phyloP scores from a whole-genome alignment of 2,329 filamentous ascomycete species.

The Aulographum hederae region DNA sequence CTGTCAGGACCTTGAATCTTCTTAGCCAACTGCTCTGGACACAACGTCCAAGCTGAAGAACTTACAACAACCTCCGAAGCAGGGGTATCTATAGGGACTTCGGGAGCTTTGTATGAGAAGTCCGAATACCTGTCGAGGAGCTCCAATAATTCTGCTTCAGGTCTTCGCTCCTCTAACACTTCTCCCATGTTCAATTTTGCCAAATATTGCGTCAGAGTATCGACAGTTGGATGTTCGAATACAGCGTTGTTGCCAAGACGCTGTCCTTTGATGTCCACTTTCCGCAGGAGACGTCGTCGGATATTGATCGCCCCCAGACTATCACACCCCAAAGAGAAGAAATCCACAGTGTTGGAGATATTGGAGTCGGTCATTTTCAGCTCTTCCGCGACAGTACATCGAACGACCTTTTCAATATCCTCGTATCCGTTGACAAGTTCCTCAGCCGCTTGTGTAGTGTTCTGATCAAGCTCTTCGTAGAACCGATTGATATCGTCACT shows the following conservation, averaged over 20 bases:
- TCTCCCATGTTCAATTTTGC: constrained; percentile 22
- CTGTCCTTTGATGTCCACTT: constrained; percentile 29
- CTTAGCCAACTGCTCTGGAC: constrained; percentile 1
- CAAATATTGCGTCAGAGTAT: constrained; percentile 26
- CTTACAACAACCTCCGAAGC: too few relatives aligned
- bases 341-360: constrained; percentile 27
- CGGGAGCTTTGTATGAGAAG: too few relatives aligned
- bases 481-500: constrained; percentile 26
- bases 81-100: too few relatives aligned
- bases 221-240: constrained; percentile 36
- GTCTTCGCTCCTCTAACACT: constrained; percentile 13
- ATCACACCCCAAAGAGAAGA: constrained; percentile 40
- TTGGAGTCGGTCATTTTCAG: constrained; percentile 6
- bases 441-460: constrained; percentile 2
- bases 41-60: too few relatives aligned
- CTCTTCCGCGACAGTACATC: constrained; percentile 10
- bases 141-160: constrained; percentile 24
- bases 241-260: constrained; percentile 36
- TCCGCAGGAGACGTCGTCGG: constrained; percentile 31
- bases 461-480: constrained; percentile 15
- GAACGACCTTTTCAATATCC: constrained; percentile 9
- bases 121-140: constrained; percentile 27
- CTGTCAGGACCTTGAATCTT: constrained; percentile 28
- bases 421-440: constrained; percentile 7
- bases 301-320: constrained; percentile 39